These are phyloP conservation scores for Mycena metata DNA, from an alignment of 768 basidiomycete genomes.

Conservation along the genomic window DNA sequence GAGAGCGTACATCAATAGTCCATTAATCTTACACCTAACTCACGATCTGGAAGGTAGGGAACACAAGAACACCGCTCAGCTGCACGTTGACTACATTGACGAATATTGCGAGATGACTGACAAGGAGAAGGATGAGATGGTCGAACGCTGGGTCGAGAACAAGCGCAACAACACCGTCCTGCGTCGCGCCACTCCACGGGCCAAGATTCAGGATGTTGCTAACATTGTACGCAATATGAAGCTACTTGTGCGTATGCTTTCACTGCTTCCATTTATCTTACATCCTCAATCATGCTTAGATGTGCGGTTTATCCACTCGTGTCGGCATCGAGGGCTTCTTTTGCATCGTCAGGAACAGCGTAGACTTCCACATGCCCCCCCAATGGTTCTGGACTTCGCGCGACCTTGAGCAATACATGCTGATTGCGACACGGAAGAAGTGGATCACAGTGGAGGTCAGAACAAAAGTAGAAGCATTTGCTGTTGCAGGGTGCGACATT, in stretches of 20 bases:
- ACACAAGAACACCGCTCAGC: neutral
- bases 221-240: neutral
- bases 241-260: too few relatives aligned
- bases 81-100: neutral
- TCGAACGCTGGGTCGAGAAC: neutral
- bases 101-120: neutral
- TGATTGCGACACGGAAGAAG: neutral
- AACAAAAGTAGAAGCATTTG: neutral
- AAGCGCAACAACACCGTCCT: too few relatives aligned
- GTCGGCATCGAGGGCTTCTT: conserved; percentile 8
- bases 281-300: too few relatives aligned
- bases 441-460: conserved; percentile 1
- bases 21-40: too few relatives aligned
- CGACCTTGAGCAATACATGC: neutral
- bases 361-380: neutral
- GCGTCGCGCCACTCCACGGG: neutral
- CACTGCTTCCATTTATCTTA: too few relatives aligned
- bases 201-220: neutral
- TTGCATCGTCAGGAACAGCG: neutral
- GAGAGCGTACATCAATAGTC: too few relatives aligned
- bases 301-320: neutral
- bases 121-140: neutral
- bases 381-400: neutral
- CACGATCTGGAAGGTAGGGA: too few relatives aligned
- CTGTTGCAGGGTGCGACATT: neutral